Evolutionary conservation across 164 flowering plant species (phyloP), one percentile per base, ranked within the genome.

Genomic region (Vitis rotundifolia): DNA sequence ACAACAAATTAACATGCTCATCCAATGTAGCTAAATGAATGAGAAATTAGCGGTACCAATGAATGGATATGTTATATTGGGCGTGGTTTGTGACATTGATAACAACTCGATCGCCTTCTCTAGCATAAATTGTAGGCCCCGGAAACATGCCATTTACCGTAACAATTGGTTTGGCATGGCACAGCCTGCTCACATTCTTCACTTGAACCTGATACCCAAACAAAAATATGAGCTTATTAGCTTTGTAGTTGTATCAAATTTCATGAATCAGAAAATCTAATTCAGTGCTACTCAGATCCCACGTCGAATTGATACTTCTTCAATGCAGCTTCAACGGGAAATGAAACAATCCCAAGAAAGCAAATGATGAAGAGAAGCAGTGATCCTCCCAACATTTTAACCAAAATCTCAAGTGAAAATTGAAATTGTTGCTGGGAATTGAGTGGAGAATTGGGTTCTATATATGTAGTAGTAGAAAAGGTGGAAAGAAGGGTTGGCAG

Each of bases 231-330:
- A 53, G 9, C 56, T n/a, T 14, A 53, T 14, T 13, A 53, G 16
- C 56, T 13, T 15, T 18, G 3, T 13, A 16, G 15, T 11, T 10
- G 28, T 7, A 19, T 6, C 2, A 18, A 19, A 57, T 16, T 14
- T 18, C 49, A 31, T 5, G 29, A 15, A 66, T 19, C 29, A 13
- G 26, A 28, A 18, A 59, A 59, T 8, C 10, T 18, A 29, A 57
- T 22, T 22, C 2, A 1, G 26, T 22, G 26, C 26, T n/a, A 52
- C 15, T 12, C 13, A 53, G 2, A 37, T 59, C 83, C 77, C 56
- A 83, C 88, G 64, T 85, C 83, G 48, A 85, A 85, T 48, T 79
- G 80, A 48, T 85, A 85, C 61, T 69, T 81, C 73, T 79, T 85
- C 44, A 77, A 13, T 1, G 82, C 86, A n/a, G 88, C 86, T 56